Conservation (phyloP, 495 filamentous ascomycete species). For the Podospora pseudopauciseta region DNA sequence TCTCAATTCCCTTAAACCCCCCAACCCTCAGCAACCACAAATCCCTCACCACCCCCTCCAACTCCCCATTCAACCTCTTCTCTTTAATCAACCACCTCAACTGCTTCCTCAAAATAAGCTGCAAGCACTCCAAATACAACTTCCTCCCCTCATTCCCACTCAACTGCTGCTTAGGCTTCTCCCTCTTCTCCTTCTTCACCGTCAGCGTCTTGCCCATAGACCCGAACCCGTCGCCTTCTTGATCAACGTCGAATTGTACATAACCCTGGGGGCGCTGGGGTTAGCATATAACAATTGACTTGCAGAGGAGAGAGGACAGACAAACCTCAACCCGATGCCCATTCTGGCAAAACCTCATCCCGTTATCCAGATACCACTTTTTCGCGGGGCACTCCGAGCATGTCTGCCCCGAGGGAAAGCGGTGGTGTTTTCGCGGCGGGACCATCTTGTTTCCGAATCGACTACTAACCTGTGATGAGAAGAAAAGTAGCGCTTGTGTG, state of each 20-base stretch:
- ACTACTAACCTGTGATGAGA: too few relatives aligned
- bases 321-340: slow-evolving; percentile 50
- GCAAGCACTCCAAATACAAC: slow-evolving; percentile 78
- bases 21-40: slow-evolving; percentile 49
- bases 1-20: slow-evolving; percentile 32
- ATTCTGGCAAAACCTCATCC: slow-evolving; percentile 50
- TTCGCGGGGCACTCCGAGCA: slow-evolving; percentile 49
- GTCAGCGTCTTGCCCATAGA: slow-evolving; percentile 52
- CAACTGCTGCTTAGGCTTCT: slow-evolving; percentile 57
- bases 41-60: slow-evolving; percentile 50
- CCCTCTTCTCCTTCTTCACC: slow-evolving; percentile 46
- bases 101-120: slow-evolving; percentile 60
- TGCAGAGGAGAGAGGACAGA: not conserved
- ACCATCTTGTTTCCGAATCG: slow-evolving; percentile 2
- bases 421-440: slow-evolving; percentile 15
- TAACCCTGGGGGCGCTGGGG: slow-evolving; percentile 33
- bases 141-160: slow-evolving; percentile 62
- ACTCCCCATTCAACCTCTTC: slow-evolving; percentile 40
- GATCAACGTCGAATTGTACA: slow-evolving; percentile 55
- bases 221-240: slow-evolving; percentile 71
- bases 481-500: too few relatives aligned
- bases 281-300: not conserved
- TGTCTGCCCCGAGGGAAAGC: slow-evolving; percentile 39
- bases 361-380: slow-evolving; percentile 48
- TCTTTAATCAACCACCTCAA: slow-evolving; percentile 41